A percentile compares a stretch with the other conserved stretches of the same genome.
Conservation (phyloP, 495 filamentous ascomycete species). For the Hypomontagnella monticulosa region DNA sequence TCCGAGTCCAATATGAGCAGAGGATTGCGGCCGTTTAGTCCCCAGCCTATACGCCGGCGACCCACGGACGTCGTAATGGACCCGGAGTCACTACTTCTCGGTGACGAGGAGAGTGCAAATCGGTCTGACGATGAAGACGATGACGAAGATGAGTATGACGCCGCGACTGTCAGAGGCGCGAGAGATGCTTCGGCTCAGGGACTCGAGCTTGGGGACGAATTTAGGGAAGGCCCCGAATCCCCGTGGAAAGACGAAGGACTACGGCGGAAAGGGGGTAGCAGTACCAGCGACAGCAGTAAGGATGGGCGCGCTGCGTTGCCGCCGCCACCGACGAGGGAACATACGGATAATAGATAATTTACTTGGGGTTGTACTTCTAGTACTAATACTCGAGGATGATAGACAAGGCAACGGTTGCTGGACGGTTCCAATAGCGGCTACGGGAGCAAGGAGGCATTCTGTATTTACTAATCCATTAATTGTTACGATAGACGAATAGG, state of each 20-base stretch:
- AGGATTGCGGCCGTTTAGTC: constrained; percentile 63
- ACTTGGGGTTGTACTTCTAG: no score
- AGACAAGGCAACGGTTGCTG: no score
- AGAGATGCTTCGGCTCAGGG: constrained; percentile 27
- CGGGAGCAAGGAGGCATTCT: neutral
- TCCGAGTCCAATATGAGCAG: constrained; percentile 60
- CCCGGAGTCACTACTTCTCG: constrained; percentile 50
- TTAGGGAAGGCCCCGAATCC: constrained; percentile 22
- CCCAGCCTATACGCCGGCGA: constrained; percentile 57
- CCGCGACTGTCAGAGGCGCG: constrained; percentile 34
- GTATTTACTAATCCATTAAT: constrained; percentile 14
- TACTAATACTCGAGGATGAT: no score
- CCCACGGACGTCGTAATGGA: constrained; percentile 50
- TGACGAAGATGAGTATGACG: constrained; percentile 33
- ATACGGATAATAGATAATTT: no score
- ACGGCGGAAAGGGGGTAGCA: constrained; percentile 2
- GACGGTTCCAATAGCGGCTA: no score
- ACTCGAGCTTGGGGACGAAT: constrained; percentile 26
- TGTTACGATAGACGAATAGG: constrained; percentile 11
- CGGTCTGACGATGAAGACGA: constrained; percentile 13
- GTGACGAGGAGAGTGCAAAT: constrained; percentile 24
- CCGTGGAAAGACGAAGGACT: constrained; percentile 40
- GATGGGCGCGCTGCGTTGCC: neutral
- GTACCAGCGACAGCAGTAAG: constrained; percentile 7
- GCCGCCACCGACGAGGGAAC: no score